Conservation (phyloP, 1,284 basidiomycete species). For the Schizopora paradoxa region DNA sequence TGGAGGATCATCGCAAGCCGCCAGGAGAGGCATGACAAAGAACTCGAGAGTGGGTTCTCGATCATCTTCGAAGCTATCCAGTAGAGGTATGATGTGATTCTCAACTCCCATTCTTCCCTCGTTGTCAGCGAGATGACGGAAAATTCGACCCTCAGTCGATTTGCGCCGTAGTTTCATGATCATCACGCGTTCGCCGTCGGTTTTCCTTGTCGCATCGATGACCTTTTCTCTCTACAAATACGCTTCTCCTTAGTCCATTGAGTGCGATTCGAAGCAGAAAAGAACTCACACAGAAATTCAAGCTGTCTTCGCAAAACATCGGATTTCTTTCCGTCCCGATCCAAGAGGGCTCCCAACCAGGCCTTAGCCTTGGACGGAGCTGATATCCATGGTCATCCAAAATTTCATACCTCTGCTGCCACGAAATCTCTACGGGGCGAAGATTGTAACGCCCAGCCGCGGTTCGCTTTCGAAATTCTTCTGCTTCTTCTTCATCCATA, state of each 20-base stretch:
- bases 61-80: conserved; percentile 22
- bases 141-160: conserved; percentile 22
- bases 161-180: conserved; percentile 13
- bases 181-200: conserved; percentile 6
- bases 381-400: conserved; percentile 6
- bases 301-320: not conserved
- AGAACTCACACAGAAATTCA: not conserved
- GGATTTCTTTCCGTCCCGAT: conserved; percentile 1
- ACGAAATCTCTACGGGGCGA: not conserved
- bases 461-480: too few relatives aligned
- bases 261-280: conserved; percentile 9
- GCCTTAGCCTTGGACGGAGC: conserved; percentile 6
- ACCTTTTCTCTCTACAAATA: not conserved
- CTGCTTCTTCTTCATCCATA: too few relatives aligned
- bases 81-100: conserved; percentile 27
- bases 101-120: conserved; percentile 19
- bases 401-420: not conserved
- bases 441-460: too few relatives aligned
- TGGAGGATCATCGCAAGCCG: conserved; percentile 18
- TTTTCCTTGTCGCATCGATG: conserved; percentile 3
- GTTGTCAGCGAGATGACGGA: conserved; percentile 19
- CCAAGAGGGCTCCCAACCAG: conserved; percentile 10
- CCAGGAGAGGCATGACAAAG: conserved; percentile 27
- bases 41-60: conserved; percentile 16
- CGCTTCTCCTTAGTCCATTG: not conserved